Percentiles rank a stretch among this genome's conserved stretches.
These are phyloP conservation scores for Aspergillus asperescens DNA, from an alignment of 495 filamentous ascomycete genomes.

Conservation along the genomic window DNA sequence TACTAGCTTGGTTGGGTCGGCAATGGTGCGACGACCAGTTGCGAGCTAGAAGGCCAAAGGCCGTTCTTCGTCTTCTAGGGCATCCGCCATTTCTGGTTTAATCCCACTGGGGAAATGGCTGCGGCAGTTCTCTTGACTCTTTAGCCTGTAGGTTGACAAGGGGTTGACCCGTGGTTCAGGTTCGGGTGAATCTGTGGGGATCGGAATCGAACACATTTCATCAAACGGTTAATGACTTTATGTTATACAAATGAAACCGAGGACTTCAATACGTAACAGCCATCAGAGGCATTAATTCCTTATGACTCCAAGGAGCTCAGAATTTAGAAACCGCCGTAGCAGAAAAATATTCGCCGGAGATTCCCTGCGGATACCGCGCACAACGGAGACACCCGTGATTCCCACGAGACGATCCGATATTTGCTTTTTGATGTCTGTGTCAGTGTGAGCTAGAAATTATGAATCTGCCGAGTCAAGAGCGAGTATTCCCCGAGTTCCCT, in stretches of 20 bases:
- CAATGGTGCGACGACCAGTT: background rate
- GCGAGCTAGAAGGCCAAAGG: background rate
- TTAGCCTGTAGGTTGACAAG: background rate
- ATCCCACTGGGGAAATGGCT: background rate
- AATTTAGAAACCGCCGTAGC: background rate
- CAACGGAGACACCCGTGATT: background rate
- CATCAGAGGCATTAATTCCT: too few species aligned
- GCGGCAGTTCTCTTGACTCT: too few species aligned
- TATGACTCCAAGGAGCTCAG: too few species aligned
- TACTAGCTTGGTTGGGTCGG: background rate
- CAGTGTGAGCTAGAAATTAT: too few species aligned
- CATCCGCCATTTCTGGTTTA: too few species aligned
- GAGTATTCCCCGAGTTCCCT: background rate
- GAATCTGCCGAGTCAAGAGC: too few species aligned
- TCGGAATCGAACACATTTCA: too few species aligned
- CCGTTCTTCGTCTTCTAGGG: slow-evolving; percentile 1
- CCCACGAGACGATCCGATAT: slow-evolving; percentile 3
- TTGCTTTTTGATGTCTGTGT: too few species aligned
- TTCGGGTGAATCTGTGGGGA: too few species aligned
- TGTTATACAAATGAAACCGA: too few species aligned
- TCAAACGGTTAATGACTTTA: too few species aligned
- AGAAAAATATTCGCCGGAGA: background rate
- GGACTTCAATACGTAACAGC: too few species aligned
- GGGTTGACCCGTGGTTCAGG: slow-evolving; percentile 2
- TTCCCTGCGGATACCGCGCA: background rate